Base-by-base conservation (phyloP, 169 alveolate species). In the Plasmodium berghei region DNA sequence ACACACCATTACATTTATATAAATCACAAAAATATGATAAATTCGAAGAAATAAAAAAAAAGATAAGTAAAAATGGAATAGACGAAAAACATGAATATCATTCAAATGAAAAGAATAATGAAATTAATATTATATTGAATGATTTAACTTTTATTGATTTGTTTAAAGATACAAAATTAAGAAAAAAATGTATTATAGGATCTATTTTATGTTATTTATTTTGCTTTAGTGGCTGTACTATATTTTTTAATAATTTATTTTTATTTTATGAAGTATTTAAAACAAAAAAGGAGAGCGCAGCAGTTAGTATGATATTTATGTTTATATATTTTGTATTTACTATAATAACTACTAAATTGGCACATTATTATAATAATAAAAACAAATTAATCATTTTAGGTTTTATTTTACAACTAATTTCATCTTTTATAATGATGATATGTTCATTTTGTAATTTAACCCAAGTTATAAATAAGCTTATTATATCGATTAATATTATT, bases 1-100 rank as follows among this genome's bases (percentile, higher is more conserved):
- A 83, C 28, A 83, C 90, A 0, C 90, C 90, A 0, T 69, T 56
- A 40, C 90, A 83, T 83, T 45, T 83, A 69, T 83, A 83, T 56
- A 85, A 40, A 70, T 48, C 83, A 5, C 59, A 83, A 56, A 69
- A 55, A 9, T 83, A 67, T 49, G 59, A 83, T 12, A 83, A 67
- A 34, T 83, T 42, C 9, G 90, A 83, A 6, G 70, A 52, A 16
- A 9, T 69, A 20, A 83, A 83, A 49, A 67, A 42, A 8, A 83
- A 54, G 49, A 69, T 83, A 0, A 83, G 62, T 6, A 12, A 22
- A n/a, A 4, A n/a, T 42, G 28, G 67, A 9, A 55, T 83, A 40
- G 66, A 83, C 49, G 86, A 67, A 45, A 56, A 55, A 46, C 48
- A 22, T 55, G 90, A 83, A 69, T 83, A 69, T 45, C 86, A 83